These are phyloP conservation scores for Cyberlindnera euphorbiiphila DNA, from an alignment of 805 yeast species.

Conservation along the genomic window DNA sequence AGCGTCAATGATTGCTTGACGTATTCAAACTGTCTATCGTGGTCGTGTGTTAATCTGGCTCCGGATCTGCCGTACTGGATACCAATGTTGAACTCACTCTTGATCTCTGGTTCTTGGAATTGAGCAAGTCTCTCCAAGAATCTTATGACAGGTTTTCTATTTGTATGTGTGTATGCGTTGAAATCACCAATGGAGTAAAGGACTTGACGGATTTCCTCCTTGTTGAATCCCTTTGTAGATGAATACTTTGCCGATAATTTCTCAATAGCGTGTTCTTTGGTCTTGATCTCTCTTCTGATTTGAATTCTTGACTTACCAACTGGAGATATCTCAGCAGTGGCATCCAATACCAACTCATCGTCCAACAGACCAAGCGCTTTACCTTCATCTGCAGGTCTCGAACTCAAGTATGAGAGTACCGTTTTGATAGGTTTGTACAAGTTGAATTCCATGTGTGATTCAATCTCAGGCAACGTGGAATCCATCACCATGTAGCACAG, in stretches of 20 bases:
- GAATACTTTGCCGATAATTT: conserved; percentile 47
- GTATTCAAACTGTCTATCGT: conserved; percentile 67
- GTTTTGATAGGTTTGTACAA: conserved; percentile 69
- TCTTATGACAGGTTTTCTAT: conserved; percentile 61
- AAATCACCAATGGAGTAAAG: conserved; percentile 77
- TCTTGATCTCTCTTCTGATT: conserved; percentile 56
- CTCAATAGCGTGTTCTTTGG: conserved; percentile 70
- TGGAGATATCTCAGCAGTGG: conserved; percentile 65
- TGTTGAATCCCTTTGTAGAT: conserved; percentile 36
- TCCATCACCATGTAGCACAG: conserved; percentile 84
- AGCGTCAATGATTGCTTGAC: conserved; percentile 69
- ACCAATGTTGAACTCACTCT: conserved; percentile 46
- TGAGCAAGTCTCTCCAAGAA: conserved; percentile 51
- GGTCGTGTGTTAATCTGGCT: conserved; percentile 70
- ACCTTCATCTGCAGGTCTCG: conserved; percentile 35
- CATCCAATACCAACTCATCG: conserved; percentile 56
- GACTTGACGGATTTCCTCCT: conserved; percentile 67
- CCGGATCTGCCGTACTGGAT: conserved; percentile 65
- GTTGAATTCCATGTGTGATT: conserved; percentile 70
- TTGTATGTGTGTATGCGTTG: conserved; percentile 66
- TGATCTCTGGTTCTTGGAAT: conserved; percentile 43
- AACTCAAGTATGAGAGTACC: conserved; percentile 44
- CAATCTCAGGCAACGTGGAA: conserved; percentile 67
- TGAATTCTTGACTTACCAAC: conserved; percentile 50
- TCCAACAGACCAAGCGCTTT: conserved; percentile 43